Percentiles rank a stretch among this genome's conserved stretches.
phyloP scores from a whole-genome alignment of 1,284 basidiomycete genomes.

The Ceratobasidium sp. region DNA sequence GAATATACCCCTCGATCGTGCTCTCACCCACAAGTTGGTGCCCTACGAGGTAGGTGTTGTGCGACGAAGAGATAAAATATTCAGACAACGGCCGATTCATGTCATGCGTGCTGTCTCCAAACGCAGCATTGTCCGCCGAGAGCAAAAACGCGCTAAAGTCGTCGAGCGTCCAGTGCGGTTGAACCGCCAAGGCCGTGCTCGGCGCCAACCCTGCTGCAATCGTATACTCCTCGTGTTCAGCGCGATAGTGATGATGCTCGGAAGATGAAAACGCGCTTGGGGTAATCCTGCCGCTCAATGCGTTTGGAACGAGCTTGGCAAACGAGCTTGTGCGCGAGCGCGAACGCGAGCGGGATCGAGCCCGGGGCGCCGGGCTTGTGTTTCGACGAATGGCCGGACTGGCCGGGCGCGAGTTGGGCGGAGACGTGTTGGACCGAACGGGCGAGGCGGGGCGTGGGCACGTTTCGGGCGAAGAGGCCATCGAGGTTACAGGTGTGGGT shows the following conservation, averaged over 20 bases:
- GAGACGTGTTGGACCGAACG: conserved; percentile 26
- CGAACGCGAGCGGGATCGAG: conserved; percentile 21
- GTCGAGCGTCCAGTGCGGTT: conserved; percentile 56
- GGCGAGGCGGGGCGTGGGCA: background rate
- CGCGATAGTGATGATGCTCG: background rate
- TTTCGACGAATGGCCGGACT: conserved; percentile 28
- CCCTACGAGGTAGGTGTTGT: conserved; percentile 97
- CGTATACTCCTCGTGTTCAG: conserved; percentile 1
- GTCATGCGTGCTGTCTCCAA: conserved; percentile 63
- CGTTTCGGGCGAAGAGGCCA: too few species aligned
- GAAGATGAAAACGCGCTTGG: conserved; percentile 2
- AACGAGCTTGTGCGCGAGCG: conserved; percentile 14
- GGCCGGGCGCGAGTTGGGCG: conserved; percentile 13
- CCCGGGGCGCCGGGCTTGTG: background rate
- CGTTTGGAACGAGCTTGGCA: conserved; percentile 10
- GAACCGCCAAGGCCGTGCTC: conserved; percentile 40
- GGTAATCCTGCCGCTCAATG: conserved; percentile 4
- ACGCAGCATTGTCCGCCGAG: conserved; percentile 68
- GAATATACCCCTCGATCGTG: conserved; percentile 94
- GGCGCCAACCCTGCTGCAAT: conserved; percentile 3
- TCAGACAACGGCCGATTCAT: conserved; percentile 85
- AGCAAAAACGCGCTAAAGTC: conserved; percentile 78
- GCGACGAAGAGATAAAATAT: conserved; percentile 92
- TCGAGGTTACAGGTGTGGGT: background rate
- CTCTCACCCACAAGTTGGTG: conserved; percentile 92